A percentile compares a stretch with the other conserved stretches of the same genome.
Conservation (phyloP, 768 basidiomycete genomes). For the Pleurotus citrinopileatus region DNA sequence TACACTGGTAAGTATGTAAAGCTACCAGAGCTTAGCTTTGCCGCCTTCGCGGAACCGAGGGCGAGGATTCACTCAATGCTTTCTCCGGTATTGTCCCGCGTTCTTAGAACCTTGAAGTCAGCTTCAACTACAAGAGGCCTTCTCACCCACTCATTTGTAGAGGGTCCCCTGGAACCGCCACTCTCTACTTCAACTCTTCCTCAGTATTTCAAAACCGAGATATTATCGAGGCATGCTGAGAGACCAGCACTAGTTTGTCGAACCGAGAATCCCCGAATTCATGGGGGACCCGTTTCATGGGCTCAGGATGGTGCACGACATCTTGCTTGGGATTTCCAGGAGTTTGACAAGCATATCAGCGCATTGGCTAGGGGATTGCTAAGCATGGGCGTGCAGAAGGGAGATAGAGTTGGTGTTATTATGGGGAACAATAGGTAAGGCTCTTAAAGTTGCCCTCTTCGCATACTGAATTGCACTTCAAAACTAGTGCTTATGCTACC, state of each 20-base stretch:
- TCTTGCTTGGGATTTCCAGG: conserved; percentile 72
- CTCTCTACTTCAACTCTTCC: conserved; percentile 55
- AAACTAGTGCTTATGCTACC: conserved; percentile 66
- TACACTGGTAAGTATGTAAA: no score
- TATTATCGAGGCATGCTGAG: conserved; percentile 45
- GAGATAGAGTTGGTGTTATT: conserved; percentile 74
- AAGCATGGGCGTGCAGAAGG: conserved; percentile 65
- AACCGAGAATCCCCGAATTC: conserved; percentile 51
- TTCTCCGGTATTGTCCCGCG: no score
- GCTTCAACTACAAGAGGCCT: conserved; percentile 14
- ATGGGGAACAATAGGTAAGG: conserved; percentile 85
- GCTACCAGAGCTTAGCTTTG: no score
- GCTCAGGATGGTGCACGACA: conserved; percentile 33
- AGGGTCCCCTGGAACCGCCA: conserved; percentile 55
- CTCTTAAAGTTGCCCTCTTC: background rate
- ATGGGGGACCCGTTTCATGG: conserved; percentile 57
- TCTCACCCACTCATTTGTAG: conserved; percentile 49
- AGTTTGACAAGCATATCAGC: conserved; percentile 63
- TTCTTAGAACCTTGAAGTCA: background rate
- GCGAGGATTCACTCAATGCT: no score
- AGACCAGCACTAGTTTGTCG: conserved; percentile 66
- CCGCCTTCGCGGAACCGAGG: no score
- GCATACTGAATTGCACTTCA: background rate
- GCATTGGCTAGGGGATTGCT: conserved; percentile 72
- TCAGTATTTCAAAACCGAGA: conserved; percentile 56